phyloP scores from a whole-genome alignment of 768 basidiomycete genomes.

The Pisolithus microcarpus region DNA sequence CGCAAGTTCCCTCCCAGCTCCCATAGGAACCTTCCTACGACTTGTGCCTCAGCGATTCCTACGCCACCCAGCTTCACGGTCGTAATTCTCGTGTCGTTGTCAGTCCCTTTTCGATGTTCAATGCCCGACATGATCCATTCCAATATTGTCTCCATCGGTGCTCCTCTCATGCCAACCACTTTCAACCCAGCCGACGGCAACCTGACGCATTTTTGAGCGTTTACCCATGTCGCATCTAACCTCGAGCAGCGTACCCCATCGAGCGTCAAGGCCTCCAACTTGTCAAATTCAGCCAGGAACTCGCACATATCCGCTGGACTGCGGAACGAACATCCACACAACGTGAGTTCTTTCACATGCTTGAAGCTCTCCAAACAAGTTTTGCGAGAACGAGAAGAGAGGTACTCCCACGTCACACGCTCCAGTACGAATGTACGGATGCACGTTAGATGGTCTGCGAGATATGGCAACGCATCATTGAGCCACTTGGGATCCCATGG shows the following conservation, averaged over 20 bases:
- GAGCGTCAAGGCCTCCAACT: constrained; percentile 21
- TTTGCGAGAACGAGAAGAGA: constrained; percentile 20
- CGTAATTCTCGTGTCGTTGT: constrained; percentile 10
- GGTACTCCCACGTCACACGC: constrained; percentile 26
- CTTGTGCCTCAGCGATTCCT: constrained; percentile 17
- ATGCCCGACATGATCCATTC: constrained; percentile 22
- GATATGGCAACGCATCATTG: constrained; percentile 21
- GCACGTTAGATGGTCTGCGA: constrained; percentile 14
- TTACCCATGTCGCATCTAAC: constrained; percentile 5
- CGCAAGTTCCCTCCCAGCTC: constrained; percentile 14
- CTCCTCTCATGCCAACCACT: constrained; percentile 22
- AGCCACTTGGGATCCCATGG: constrained; percentile 29
- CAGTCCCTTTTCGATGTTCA: constrained; percentile 6
- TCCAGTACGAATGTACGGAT: constrained; percentile 24
- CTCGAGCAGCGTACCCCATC: constrained; percentile 24
- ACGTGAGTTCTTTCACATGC: constrained; percentile 10
- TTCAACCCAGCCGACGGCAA: constrained; percentile 15
- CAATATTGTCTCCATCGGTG: constrained; percentile 18
- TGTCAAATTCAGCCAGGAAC: constrained; percentile 22
- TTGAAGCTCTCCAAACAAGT: constrained; percentile 22
- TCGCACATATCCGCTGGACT: constrained; percentile 21
- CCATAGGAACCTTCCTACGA: constrained; percentile 22
- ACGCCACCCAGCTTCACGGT: constrained; percentile 24
- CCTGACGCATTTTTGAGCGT: constrained; percentile 7
- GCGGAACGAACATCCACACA: constrained; percentile 21